These are phyloP conservation scores for Boletellus deceptivus DNA, from an alignment of 1,284 basidiomycete genomes.

Conservation along the genomic window DNA sequence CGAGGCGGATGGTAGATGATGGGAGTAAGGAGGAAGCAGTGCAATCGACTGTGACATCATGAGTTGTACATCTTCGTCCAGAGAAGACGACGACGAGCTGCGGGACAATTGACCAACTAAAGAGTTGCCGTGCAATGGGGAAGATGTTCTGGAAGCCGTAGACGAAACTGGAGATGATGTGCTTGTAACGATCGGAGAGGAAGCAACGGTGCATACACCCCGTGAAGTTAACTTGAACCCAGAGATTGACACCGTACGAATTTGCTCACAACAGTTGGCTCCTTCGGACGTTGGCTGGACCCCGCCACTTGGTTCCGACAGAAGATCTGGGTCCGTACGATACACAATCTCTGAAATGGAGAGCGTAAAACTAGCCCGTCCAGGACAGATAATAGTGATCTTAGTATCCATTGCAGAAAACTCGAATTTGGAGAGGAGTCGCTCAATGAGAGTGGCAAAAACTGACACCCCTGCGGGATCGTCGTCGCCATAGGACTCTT, in stretches of 20 bases:
- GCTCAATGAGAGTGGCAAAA: constrained; percentile 82
- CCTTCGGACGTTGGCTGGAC: constrained; percentile 31
- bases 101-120: constrained; percentile 35
- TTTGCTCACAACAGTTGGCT: constrained; percentile 14
- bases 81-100: constrained; percentile 43
- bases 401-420: constrained; percentile 70
- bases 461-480: constrained; percentile 77
- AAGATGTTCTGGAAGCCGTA: constrained; percentile 19
- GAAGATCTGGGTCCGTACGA: constrained; percentile 33
- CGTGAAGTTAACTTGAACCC: constrained; percentile 49
- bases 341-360: constrained; percentile 60
- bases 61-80: constrained; percentile 65
- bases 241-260: constrained; percentile 47
- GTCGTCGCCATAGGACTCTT: constrained; percentile 39
- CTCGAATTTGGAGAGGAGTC: constrained; percentile 78
- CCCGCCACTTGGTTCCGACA: constrained; percentile 10
- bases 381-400: constrained; percentile 64
- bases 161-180: constrained; percentile 21
- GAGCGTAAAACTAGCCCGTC: constrained; percentile 59
- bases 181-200: constrained; percentile 19
- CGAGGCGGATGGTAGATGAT: constrained; percentile 46
- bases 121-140: constrained; percentile 34
- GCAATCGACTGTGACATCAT: constrained; percentile 76
- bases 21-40: constrained; percentile 46
- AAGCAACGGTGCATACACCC: constrained; percentile 36